Percentiles rank a stretch among this genome's conserved stretches.
Evolutionary conservation across 495 filamentous ascomycete species (phyloP).

Genomic region (Tuber microsphaerosporum): DNA sequence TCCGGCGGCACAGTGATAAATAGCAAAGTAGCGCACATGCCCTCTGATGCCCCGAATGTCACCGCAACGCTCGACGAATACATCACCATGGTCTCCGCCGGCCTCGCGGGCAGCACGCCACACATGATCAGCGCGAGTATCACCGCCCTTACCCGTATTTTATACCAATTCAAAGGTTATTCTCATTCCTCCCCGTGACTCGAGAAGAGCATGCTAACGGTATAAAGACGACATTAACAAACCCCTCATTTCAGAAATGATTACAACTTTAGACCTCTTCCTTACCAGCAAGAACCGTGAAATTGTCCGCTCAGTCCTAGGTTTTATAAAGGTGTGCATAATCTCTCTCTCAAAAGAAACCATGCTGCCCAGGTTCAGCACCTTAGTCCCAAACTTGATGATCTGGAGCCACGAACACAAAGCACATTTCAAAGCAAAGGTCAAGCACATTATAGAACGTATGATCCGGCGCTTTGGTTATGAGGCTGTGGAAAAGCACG

Average conservation of each 20-base stretch:
- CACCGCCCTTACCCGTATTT: conserved; percentile 79
- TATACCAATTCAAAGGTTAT: conserved; percentile 69
- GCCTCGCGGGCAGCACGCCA: conserved; percentile 79
- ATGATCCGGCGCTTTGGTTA: conserved; percentile 86
- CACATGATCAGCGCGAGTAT: conserved; percentile 95
- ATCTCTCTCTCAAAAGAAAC: conserved; percentile 71
- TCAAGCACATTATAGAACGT: conserved; percentile 92
- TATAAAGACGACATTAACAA: conserved; percentile 46
- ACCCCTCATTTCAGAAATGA: conserved; percentile 62
- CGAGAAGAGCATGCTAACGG: conserved; percentile 28
- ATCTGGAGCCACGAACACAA: conserved; percentile 97
- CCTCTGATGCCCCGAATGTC: conserved; percentile 65
- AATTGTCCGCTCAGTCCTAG: conserved; percentile 84
- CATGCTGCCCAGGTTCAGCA: conserved; percentile 63
- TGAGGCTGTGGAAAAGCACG: conserved; percentile 63
- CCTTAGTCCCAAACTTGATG: conserved; percentile 80
- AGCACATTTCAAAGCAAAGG: conserved; percentile 86
- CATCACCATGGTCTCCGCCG: conserved; percentile 95
- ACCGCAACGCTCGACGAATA: conserved; percentile 82
- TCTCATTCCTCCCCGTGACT: conserved; percentile 40
- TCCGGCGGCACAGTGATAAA: conserved; percentile 71
- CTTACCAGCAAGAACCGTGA: conserved; percentile 90
- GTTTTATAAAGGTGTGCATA: conserved; percentile 92
- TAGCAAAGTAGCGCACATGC: conserved; percentile 77
- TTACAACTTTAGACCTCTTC: conserved; percentile 89